Evolutionary conservation across 768 basidiomycete genomes (phyloP).

Genomic region (Leucosporidium scottii): DNA sequence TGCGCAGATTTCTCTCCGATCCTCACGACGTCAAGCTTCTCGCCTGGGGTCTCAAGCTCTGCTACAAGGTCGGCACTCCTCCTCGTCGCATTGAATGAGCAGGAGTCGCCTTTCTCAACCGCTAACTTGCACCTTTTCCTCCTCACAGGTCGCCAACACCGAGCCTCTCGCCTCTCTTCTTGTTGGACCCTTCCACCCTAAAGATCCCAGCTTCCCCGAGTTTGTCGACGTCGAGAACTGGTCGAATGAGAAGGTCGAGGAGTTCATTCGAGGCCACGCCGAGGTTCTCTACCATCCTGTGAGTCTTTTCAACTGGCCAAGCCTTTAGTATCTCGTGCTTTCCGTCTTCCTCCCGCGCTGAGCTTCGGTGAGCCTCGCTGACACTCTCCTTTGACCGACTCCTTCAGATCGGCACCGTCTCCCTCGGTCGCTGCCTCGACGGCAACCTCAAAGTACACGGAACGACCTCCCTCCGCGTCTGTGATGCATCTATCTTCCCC

Average conservation of each 20-base stretch:
- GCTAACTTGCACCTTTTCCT: not conserved
- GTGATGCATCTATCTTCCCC: slow-evolving; percentile 34
- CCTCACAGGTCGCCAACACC: slow-evolving; percentile 1
- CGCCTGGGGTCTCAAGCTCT: not conserved
- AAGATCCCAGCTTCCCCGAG: not conserved
- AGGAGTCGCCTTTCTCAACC: too few relatives aligned
- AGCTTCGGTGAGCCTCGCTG: too few relatives aligned
- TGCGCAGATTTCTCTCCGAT: not conserved
- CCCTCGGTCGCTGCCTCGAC: slow-evolving; percentile 10
- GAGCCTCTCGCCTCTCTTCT: not conserved
- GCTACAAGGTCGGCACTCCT: slow-evolving; percentile 18
- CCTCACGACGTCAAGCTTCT: not conserved
- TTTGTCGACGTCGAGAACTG: not conserved
- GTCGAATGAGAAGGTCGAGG: slow-evolving; percentile 12
- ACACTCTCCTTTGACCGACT: not conserved
- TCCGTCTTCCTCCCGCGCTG: too few relatives aligned
- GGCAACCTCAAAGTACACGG: slow-evolving; percentile 17
- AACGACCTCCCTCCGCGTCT: slow-evolving; percentile 16
- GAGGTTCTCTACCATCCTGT: slow-evolving; percentile 33
- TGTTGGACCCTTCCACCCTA: not conserved
- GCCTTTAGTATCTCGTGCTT: too few relatives aligned
- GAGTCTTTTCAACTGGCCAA: too few relatives aligned
- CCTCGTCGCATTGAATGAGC: slow-evolving; percentile 10
- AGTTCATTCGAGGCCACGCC: slow-evolving; percentile 11
- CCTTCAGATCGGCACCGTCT: not conserved